Percentiles rank a stretch among this genome's conserved stretches.
phyloP scores from a whole-genome alignment of 2,329 filamentous ascomycete genomes.

The Hypoxylon sp. region DNA sequence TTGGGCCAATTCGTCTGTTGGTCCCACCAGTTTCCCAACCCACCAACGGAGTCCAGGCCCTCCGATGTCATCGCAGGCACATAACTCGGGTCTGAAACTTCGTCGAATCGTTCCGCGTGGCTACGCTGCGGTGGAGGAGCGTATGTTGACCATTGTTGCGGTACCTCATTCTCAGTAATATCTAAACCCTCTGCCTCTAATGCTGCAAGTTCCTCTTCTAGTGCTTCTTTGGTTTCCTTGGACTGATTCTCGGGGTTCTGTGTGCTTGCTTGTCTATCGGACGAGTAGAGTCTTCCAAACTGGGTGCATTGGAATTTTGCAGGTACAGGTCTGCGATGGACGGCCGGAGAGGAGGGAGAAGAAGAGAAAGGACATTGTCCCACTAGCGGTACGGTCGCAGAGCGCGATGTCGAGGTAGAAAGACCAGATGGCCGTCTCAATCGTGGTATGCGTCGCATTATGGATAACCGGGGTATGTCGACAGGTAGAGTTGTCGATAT shows the following conservation, averaged over 20 bases:
- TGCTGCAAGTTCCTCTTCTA: slow-evolving; percentile 3
- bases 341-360: slow-evolving; percentile 23
- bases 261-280: slow-evolving; percentile 18
- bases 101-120: slow-evolving; percentile 42
- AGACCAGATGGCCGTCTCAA: slow-evolving; percentile 41
- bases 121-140: slow-evolving; percentile 36
- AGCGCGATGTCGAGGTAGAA: slow-evolving; percentile 14
- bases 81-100: slow-evolving; percentile 52
- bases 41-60: slow-evolving; percentile 58
- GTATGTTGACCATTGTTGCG: slow-evolving; percentile 13
- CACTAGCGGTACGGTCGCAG: slow-evolving; percentile 32
- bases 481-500: slow-evolving; percentile 11
- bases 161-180: slow-evolving; percentile 1
- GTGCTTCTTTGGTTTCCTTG: slow-evolving; percentile 3
- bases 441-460: slow-evolving; percentile 46
- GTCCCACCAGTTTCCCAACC: slow-evolving; percentile 63
- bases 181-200: slow-evolving; percentile 2
- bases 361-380: slow-evolving; percentile 37
- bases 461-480: slow-evolving; percentile 11
- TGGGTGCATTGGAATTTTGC: slow-evolving; percentile 5
- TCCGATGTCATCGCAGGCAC: slow-evolving; percentile 56
- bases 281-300: slow-evolving; percentile 41
- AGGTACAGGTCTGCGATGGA: slow-evolving; percentile 13
- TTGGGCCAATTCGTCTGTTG: slow-evolving; percentile 60
- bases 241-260: background rate